phyloP scores from a whole-genome alignment of 2,329 filamentous ascomycete genomes.

The Fusarium secorum region DNA sequence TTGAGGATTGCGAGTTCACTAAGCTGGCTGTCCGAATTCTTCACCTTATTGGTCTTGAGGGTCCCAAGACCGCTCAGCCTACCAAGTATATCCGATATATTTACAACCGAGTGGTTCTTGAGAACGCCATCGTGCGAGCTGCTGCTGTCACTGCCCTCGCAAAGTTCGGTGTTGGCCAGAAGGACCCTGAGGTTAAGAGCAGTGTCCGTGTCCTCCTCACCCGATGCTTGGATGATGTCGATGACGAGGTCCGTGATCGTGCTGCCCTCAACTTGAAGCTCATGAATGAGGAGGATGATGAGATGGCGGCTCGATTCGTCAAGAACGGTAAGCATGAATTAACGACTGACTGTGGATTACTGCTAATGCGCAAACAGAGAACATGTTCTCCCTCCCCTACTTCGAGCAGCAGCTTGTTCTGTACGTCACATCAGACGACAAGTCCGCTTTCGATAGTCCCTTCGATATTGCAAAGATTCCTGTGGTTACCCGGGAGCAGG shows the following conservation, averaged over 20 bases:
- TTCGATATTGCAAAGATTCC: slow-evolving; percentile 94
- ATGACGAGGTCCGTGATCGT: slow-evolving; percentile 96
- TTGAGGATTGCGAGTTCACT: slow-evolving; percentile 99
- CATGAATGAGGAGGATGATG: slow-evolving; percentile 92
- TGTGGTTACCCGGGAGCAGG: slow-evolving; percentile 93
- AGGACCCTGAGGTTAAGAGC: slow-evolving; percentile 95
- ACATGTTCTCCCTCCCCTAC: slow-evolving; percentile 91
- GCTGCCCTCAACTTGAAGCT: slow-evolving; percentile 90
- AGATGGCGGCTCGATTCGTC: slow-evolving; percentile 85
- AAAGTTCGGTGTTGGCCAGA: slow-evolving; percentile 97
- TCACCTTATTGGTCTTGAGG: slow-evolving; percentile 92
- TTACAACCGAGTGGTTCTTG: slow-evolving; percentile 96
- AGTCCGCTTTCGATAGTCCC: slow-evolving; percentile 80
- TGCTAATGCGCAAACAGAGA: slow-evolving; percentile 65
- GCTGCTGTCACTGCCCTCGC: slow-evolving; percentile 94
- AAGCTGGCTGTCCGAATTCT: slow-evolving; percentile 96
- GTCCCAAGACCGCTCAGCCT: slow-evolving; percentile 91
- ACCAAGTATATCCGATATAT: slow-evolving; percentile 99
- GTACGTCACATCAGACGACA: slow-evolving; percentile 94
- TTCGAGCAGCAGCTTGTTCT: slow-evolving; percentile 98
- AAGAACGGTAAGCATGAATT: slow-evolving; percentile 74
- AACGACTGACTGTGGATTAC: rapidly evolving
- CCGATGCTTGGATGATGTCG: slow-evolving; percentile 92
- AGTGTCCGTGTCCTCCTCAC: slow-evolving; percentile 93
- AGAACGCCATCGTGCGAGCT: slow-evolving; percentile 94